Evolutionary conservation across 139 green algal genomes (phyloP).

Genomic region (Chlamydomonas eustigma): DNA sequence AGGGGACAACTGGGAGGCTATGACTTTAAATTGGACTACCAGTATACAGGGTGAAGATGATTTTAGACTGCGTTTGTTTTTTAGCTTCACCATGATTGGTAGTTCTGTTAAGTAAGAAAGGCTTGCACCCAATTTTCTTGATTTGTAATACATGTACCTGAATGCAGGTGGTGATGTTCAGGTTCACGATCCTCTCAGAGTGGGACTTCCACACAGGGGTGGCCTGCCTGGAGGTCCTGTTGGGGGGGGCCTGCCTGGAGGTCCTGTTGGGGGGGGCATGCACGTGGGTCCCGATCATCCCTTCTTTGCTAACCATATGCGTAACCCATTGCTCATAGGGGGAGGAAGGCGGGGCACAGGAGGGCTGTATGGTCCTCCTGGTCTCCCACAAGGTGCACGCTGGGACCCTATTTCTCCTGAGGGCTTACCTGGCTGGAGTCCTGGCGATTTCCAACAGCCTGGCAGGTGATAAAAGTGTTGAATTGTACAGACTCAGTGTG

Average conservation of each 20-base stretch:
- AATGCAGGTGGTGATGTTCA: too few relatives aligned
- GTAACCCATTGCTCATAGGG: neutral
- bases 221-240: neutral
- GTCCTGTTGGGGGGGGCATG: constrained; percentile 18
- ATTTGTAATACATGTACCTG: too few relatives aligned
- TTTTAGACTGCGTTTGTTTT: too few relatives aligned
- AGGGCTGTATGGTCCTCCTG: neutral
- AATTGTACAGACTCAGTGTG: neutral
- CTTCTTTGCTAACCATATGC: neutral
- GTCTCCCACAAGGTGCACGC: neutral
- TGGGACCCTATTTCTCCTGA: constrained; percentile 37
- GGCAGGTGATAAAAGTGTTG: neutral
- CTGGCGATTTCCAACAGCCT: constrained; percentile 32
- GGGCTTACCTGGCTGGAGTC: constrained; percentile 36
- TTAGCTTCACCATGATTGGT: too few relatives aligned
- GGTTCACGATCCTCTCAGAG: too few relatives aligned
- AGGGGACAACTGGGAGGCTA: too few relatives aligned
- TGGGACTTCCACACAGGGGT: too few relatives aligned
- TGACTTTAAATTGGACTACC: too few relatives aligned
- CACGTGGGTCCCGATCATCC: constrained; percentile 23
- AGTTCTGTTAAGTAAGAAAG: too few relatives aligned
- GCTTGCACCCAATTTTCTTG: too few relatives aligned
- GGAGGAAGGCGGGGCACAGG: neutral
- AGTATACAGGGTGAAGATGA: too few relatives aligned
- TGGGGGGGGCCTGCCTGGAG: neutral